Conservation (phyloP, 352 stramenopile species). For the Pythium coloratum region DNA sequence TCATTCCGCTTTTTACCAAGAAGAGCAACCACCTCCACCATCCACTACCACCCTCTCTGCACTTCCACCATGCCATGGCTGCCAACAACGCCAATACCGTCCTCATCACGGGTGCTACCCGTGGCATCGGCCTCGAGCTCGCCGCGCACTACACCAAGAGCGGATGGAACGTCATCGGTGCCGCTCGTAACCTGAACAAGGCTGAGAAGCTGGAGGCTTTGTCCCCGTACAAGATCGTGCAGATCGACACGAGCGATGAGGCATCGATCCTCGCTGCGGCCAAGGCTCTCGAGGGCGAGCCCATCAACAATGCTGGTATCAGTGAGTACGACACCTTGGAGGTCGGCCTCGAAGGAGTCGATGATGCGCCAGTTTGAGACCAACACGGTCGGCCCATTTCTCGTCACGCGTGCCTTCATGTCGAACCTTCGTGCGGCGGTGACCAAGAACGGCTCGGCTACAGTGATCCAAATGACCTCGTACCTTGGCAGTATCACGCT, state of each 20-base stretch:
- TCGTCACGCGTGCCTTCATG: constrained; percentile 56
- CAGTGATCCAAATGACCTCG: constrained; percentile 61
- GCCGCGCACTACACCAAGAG: constrained; percentile 38
- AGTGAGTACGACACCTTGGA: constrained; percentile 27
- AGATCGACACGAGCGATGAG: constrained; percentile 56
- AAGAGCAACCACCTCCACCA: too few relatives aligned
- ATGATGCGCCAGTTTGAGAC: constrained; percentile 70
- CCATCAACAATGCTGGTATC: constrained; percentile 76
- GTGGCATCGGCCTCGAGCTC: constrained; percentile 51
- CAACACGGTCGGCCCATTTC: constrained; percentile 66
- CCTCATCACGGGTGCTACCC: constrained; percentile 57
- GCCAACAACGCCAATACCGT: constrained; percentile 41
- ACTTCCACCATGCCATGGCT: too few relatives aligned
- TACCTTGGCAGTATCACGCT: constrained; percentile 56
- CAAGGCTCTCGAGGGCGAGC: constrained; percentile 35
- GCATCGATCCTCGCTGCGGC: constrained; percentile 44
- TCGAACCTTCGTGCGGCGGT: constrained; percentile 47
- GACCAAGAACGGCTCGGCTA: constrained; percentile 32
- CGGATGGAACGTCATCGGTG: constrained; percentile 54
- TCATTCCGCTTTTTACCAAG: too few relatives aligned
- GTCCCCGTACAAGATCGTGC: constrained; percentile 47
- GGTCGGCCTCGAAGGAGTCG: constrained; percentile 47
- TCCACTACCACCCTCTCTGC: too few relatives aligned
- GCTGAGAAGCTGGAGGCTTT: constrained; percentile 40
- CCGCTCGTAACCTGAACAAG: constrained; percentile 38